Conservation (phyloP, 2,329 filamentous ascomycete genomes). For the Alternaria incomplexa region DNA sequence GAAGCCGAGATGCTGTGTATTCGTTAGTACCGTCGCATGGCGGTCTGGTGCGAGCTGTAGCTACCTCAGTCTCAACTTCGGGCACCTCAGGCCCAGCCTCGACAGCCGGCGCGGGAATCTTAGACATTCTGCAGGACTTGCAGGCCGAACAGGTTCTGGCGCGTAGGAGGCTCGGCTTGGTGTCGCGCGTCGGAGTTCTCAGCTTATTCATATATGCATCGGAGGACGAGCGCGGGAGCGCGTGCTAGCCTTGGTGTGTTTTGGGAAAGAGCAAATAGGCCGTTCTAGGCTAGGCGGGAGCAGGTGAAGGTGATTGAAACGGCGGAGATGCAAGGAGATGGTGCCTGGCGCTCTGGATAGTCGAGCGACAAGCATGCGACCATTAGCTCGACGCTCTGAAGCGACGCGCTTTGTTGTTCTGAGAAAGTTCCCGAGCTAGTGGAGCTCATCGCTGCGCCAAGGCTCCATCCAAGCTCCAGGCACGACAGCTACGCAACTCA, state of each 20-base stretch:
- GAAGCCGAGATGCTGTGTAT: constrained; percentile 74
- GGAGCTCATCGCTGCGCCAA: constrained; percentile 14
- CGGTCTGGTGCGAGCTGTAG: constrained; percentile 1
- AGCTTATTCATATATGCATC: constrained; percentile 36
- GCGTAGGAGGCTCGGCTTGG: constrained; percentile 31
- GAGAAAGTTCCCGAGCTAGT: constrained; percentile 14
- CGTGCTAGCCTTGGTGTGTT: constrained; percentile 12
- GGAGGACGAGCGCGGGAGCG: constrained; percentile 25
- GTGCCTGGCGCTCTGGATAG: constrained; percentile 25
- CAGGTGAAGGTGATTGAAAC: constrained; percentile 31
- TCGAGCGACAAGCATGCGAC: constrained; percentile 29
- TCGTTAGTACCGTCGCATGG: constrained; percentile 13
- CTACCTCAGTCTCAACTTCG: constrained; percentile 82
- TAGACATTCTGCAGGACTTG: constrained; percentile 60
- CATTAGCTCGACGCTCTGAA: constrained; percentile 8
- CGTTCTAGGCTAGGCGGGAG: constrained; percentile 6
- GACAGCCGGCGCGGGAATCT: constrained; percentile 50
- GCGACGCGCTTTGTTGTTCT: constrained; percentile 24
- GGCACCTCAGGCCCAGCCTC: constrained; percentile 71
- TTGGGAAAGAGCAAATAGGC: constrained; percentile 8
- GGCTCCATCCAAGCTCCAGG: constrained; percentile 27
- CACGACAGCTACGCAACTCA: constrained; percentile 33
- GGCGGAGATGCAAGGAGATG: constrained; percentile 5
- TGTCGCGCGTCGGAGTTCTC: constrained; percentile 33
- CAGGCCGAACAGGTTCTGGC: constrained; percentile 70